phyloP scores from a whole-genome alignment of 805 yeast genomes.

The Candida ulmi region DNA sequence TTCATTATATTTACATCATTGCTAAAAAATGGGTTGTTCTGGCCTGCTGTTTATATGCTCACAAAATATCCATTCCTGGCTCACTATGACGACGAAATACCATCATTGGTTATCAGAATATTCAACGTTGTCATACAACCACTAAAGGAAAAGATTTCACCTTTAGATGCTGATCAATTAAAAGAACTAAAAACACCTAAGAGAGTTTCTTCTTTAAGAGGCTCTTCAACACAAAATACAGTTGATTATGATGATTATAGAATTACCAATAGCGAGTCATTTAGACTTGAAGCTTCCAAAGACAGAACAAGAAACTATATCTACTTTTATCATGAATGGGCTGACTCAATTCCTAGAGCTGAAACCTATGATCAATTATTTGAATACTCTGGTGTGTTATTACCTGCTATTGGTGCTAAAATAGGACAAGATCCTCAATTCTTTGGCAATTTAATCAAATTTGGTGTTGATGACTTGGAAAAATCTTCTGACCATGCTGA shows the following conservation, averaged over 20 bases:
- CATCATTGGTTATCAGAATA: constrained; percentile 42
- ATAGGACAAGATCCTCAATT: constrained; percentile 43
- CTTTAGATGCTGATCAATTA: constrained; percentile 8
- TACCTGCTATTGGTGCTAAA: constrained; percentile 51
- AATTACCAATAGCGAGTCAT: constrained; percentile 5
- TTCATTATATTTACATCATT: constrained; percentile 45
- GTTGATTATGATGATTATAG: constrained; percentile 26
- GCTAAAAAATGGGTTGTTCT: constrained; percentile 53
- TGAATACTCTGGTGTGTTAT: constrained; percentile 38
- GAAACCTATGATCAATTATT: constrained; percentile 38
- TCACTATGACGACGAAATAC: constrained; percentile 43
- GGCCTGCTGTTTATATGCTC: constrained; percentile 56
- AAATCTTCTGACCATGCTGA: constrained; percentile 4
- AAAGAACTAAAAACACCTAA: constrained; percentile 21
- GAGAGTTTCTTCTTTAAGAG: constrained; percentile 17
- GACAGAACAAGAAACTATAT: constrained; percentile 16
- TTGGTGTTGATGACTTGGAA: constrained; percentile 39
- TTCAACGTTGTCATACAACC: constrained; percentile 46
- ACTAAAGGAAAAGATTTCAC: constrained; percentile 27
- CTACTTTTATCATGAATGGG: constrained; percentile 51
- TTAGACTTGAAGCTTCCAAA: no score
- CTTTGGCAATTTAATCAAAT: constrained; percentile 54
- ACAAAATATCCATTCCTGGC: constrained; percentile 59
- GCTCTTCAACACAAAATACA: constrained; percentile 21
- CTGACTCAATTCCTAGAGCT: constrained; percentile 31